phyloP scores from a whole-genome alignment of 1,139 yeast species.

The Spathaspora jeffriesii region DNA sequence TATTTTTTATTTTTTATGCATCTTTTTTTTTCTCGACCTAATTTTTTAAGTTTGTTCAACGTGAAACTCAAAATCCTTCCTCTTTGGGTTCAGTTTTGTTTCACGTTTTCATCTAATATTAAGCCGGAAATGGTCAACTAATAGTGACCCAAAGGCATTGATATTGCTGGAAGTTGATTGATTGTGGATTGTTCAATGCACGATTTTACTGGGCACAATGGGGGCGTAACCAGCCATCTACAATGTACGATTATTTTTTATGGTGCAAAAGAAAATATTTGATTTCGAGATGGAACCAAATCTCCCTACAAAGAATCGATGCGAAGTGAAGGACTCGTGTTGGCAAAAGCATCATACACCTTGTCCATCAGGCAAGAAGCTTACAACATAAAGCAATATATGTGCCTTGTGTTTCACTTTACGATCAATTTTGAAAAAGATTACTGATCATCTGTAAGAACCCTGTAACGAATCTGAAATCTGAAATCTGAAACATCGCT shows the following conservation, averaged over 20 bases:
- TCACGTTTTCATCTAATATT: background rate
- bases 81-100: background rate
- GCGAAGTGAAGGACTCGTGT: background rate
- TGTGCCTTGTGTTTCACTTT: background rate
- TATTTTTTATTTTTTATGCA: background rate
- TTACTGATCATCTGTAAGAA: background rate
- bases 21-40: background rate
- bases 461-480: background rate
- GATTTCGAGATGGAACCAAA: background rate
- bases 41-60: background rate
- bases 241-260: slow-evolving; percentile 1
- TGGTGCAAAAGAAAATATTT: background rate
- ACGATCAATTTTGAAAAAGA: no score
- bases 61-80: background rate
- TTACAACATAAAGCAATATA: background rate
- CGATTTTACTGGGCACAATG: background rate
- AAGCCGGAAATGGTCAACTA: background rate
- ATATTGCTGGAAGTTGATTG: background rate
- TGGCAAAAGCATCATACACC: background rate
- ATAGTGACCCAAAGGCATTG: background rate
- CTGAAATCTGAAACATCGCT: background rate
- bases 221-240: background rate
- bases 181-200: background rate
- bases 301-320: background rate
- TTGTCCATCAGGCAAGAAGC: background rate